Evolutionary conservation across 106 monocot species (phyloP).

Genomic region (Dendrobium nobile): DNA sequence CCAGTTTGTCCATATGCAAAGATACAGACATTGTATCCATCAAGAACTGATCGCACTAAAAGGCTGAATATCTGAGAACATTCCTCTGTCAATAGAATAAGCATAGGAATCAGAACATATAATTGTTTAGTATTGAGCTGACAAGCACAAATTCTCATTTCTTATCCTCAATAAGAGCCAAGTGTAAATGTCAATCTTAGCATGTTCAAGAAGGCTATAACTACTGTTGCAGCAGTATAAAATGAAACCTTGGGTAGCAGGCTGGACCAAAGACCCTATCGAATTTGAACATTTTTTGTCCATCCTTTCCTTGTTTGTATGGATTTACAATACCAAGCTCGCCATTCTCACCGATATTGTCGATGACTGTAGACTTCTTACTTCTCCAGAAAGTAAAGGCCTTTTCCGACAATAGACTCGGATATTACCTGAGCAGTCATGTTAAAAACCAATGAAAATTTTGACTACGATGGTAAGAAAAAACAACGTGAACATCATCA

Average conservation of each 20-base stretch:
- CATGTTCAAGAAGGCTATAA: neutral
- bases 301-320: constrained; percentile 63
- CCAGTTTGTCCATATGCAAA: constrained; percentile 92
- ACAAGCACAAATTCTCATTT: neutral
- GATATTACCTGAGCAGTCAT: constrained; percentile 54
- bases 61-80: constrained; percentile 62
- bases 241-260: constrained; percentile 66
- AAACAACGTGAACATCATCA: neutral
- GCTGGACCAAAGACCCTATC: constrained; percentile 66
- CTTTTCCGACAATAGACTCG: constrained; percentile 79
- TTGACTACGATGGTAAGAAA: neutral
- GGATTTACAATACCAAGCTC: constrained; percentile 66
- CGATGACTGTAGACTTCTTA: constrained; percentile 35
- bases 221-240: neutral
- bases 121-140: neutral
- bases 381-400: constrained; percentile 53
- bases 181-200: neutral
- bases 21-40: constrained; percentile 78
- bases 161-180: neutral
- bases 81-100: constrained; percentile 35
- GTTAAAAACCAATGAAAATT: neutral
- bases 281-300: constrained; percentile 56
- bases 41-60: constrained; percentile 59
- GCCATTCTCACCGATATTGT: constrained; percentile 68
- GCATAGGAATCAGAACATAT: neutral